phyloP scores from a whole-genome alignment of 2,329 filamentous ascomycete genomes.

The Ceratocystis alfenasii region DNA sequence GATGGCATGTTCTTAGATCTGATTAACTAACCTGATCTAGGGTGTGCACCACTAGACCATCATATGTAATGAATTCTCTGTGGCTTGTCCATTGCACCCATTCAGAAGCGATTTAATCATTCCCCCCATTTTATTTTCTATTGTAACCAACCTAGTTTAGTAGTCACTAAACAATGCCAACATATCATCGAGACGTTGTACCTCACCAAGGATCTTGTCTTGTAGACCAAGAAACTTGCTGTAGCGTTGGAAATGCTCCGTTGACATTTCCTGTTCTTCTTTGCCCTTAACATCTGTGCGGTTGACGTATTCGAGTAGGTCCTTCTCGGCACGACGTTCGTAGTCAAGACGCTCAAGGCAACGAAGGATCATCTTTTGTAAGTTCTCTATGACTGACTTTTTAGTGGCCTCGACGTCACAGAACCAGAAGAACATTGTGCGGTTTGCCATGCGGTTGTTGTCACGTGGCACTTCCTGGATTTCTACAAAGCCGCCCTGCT shows the following conservation, averaged over 20 bases:
- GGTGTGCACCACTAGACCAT: too few species aligned
- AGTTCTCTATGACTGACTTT: conserved; percentile 60
- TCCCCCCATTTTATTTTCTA: conserved; percentile 7
- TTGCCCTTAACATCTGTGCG: conserved; percentile 75
- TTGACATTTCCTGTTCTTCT: conserved; percentile 66
- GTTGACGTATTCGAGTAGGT: conserved; percentile 68
- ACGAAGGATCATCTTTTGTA: conserved; percentile 82
- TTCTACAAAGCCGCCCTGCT: conserved; percentile 75
- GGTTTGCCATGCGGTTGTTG: conserved; percentile 63
- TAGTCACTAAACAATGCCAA: conserved; percentile 74
- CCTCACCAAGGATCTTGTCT: conserved; percentile 64
- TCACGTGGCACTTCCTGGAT: conserved; percentile 91
- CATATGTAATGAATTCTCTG: too few species aligned
- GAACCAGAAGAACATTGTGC: conserved; percentile 85
- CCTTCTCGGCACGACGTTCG: conserved; percentile 58
- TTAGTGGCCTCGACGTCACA: conserved; percentile 67
- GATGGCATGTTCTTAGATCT: too few species aligned
- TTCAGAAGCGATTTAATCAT: background rate
- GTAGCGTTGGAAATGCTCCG: conserved; percentile 57
- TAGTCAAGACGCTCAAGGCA: conserved; percentile 68
- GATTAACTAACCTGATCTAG: too few species aligned
- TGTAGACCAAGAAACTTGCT: conserved; percentile 50
- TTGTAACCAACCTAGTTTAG: conserved; percentile 30
- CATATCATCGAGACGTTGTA: conserved; percentile 71
- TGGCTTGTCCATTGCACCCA: too few species aligned